A percentile compares a stretch with the other conserved stretches of the same genome.
phyloP scores from a whole-genome alignment of 208 protist species.

The Phytomonas francai region DNA sequence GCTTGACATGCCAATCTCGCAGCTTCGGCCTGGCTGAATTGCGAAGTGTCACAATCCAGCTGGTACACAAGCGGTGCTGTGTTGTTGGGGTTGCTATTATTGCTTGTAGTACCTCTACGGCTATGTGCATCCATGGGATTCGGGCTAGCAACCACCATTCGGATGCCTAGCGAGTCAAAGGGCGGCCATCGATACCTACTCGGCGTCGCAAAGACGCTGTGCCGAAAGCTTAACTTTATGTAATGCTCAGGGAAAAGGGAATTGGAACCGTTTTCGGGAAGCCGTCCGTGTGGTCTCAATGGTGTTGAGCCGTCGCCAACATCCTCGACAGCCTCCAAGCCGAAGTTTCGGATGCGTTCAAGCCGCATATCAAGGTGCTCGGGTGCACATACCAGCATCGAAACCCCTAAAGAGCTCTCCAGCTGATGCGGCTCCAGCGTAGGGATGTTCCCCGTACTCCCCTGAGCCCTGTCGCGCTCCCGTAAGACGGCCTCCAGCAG shows the following conservation, averaged over 20 bases:
- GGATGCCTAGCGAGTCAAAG: constrained; percentile 55
- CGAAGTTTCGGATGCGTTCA: constrained; percentile 74
- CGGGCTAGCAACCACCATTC: constrained; percentile 20
- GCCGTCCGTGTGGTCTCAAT: constrained; percentile 35
- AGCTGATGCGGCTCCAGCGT: background rate
- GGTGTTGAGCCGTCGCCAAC: constrained; percentile 54
- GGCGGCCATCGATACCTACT: constrained; percentile 75
- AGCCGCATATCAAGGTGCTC: constrained; percentile 55
- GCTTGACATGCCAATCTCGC: constrained; percentile 23
- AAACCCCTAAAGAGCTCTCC: constrained; percentile 23
- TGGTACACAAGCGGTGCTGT: constrained; percentile 18
- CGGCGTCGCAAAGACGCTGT: constrained; percentile 59
- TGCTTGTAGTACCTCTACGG: constrained; percentile 8
- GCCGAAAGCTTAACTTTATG: constrained; percentile 32
- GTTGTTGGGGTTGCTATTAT: constrained; percentile 7
- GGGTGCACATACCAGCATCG: constrained; percentile 49
- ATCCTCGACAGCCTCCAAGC: constrained; percentile 65
- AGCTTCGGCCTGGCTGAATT: constrained; percentile 40
- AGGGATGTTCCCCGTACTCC: background rate
- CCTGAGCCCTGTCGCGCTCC: constrained; percentile 14
- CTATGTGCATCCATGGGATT: background rate
- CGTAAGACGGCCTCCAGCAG: constrained; percentile 58
- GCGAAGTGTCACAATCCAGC: constrained; percentile 32
- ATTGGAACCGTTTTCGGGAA: constrained; percentile 30
- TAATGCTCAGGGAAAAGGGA: constrained; percentile 62